Evolutionary conservation across 306 rosid species (phyloP).

Genomic region (Acacia confusa): DNA sequence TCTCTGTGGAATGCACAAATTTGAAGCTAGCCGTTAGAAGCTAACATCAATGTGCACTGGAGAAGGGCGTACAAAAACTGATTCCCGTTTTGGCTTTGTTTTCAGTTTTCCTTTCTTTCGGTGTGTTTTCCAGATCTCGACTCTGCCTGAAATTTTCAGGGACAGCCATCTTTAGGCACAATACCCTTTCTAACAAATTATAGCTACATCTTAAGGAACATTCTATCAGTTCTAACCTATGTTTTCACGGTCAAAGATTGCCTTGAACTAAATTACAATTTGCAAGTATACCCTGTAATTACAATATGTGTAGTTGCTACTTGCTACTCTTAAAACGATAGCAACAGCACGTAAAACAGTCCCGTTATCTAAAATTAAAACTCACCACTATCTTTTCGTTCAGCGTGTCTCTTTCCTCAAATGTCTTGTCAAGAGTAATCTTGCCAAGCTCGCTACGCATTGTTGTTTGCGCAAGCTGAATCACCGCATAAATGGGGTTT

Average conservation of each 20-base stretch:
- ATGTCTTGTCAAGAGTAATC: constrained; percentile 94
- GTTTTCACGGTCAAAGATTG: constrained; percentile 4
- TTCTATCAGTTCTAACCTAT: not conserved
- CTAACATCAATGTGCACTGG: not conserved
- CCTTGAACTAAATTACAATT: not conserved
- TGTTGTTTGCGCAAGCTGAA: constrained; percentile 97
- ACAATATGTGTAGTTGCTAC: not conserved
- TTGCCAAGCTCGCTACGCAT: constrained; percentile 98
- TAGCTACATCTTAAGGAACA: not conserved
- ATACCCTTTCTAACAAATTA: not conserved
- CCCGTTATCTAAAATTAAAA: constrained; percentile 28
- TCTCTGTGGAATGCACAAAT: not conserved
- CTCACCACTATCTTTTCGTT: constrained; percentile 91
- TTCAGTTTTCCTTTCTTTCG: not conserved
- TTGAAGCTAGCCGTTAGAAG: not conserved
- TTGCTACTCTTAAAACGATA: not conserved
- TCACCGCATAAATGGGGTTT: constrained; percentile 81
- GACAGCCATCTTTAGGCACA: not conserved
- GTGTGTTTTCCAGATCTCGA: not conserved
- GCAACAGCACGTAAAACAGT: not conserved
- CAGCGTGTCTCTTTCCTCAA: constrained; percentile 88
- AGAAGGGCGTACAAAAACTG: not conserved
- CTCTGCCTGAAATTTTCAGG: not conserved
- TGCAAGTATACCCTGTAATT: constrained; percentile 1
- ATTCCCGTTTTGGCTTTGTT: not conserved